These are phyloP conservation scores for Eucalyptus grandis DNA, from an alignment of 345 rosid species.

Conservation along the genomic window DNA sequence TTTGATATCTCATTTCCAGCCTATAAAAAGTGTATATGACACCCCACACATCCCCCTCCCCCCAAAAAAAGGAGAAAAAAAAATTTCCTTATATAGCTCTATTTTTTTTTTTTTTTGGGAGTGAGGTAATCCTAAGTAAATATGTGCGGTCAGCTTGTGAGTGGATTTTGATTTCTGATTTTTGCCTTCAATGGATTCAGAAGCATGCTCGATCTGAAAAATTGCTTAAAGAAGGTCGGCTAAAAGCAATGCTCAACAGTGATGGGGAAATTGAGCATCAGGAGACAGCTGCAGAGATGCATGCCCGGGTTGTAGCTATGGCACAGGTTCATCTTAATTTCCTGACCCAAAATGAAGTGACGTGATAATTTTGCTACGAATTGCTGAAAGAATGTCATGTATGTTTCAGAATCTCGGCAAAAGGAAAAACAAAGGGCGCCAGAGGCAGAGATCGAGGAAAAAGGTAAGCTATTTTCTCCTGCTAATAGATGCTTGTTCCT, in stretches of 20 bases:
- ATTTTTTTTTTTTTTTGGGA: background rate
- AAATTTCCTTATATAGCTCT: background rate
- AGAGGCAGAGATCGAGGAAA: slow-evolving; percentile 12
- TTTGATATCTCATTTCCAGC: background rate
- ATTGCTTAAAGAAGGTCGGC: slow-evolving; percentile 45
- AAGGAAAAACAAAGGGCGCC: slow-evolving; percentile 24
- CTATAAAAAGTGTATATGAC: background rate
- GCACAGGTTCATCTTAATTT: slow-evolving; percentile 19
- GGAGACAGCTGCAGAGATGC: slow-evolving; percentile 45
- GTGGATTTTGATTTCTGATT: background rate
- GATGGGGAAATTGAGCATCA: slow-evolving; percentile 64
- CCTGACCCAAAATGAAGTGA: background rate
- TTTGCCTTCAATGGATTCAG: slow-evolving; percentile 6
- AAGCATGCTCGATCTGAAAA: slow-evolving; percentile 62
- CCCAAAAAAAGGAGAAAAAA: too few relatives aligned
- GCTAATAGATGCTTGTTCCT: background rate
- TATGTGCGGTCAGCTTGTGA: background rate
- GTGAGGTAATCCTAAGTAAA: background rate
- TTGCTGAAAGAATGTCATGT: background rate
- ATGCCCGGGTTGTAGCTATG: slow-evolving; percentile 32
- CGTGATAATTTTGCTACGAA: background rate
- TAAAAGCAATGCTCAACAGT: slow-evolving; percentile 47
- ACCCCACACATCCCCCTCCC: accelerated
- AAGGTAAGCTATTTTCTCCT: slow-evolving; percentile 9
- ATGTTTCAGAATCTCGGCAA: background rate